Base-by-base conservation (phyloP, 1,139 yeast genomes). In the Citeromyces hawaiiensis region DNA sequence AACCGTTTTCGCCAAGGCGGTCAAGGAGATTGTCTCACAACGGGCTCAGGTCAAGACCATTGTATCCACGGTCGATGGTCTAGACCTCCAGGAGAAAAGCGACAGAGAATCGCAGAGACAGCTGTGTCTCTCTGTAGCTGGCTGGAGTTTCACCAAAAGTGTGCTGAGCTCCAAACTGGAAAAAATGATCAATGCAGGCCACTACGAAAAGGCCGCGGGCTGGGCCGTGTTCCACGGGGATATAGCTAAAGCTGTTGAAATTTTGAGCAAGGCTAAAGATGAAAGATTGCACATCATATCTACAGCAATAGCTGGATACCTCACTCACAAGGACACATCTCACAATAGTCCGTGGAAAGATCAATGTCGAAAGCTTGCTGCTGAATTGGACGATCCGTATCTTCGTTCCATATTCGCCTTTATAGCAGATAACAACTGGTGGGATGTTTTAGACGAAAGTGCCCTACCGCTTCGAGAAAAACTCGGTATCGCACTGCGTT, bases 141-240 rank as follows among this genome's bases (percentile, higher is more conserved):
- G 97, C 0, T 88, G 96, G 95, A 87, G 85, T 52, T 76, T 85
- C 51, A 80, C 88, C 2, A 72, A 74, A 21, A 64, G 72, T 13
- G 95, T 86, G 50, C 69, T 87, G 46, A 94, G 87, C 43, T 76
- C 71, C 37, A 77, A 82, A 47, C 69, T 85, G 38, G 62, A 64
- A 30, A 64, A 67, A 36, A 64, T 88, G 36, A 72, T 80, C 23
- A 57, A 63, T 0, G 59, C 65, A 21, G 91, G 86, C 0, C 71
- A 73, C 45, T 72, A 72, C 44, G 95, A 86, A 46, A 80, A 91
- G 53, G 97, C 98, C 1, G 98, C 97, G 0, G 97, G 94, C 0
- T 86, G 96, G 95, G 96, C 97, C 0, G 91, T 87, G 1, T 91
- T 91, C 57, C 93, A 86, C 54, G 96, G 95, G 2, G 83, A 87